Evolutionary conservation across 2,329 filamentous ascomycete genomes (phyloP).

Genomic region (Mycosphaerella sp.): DNA sequence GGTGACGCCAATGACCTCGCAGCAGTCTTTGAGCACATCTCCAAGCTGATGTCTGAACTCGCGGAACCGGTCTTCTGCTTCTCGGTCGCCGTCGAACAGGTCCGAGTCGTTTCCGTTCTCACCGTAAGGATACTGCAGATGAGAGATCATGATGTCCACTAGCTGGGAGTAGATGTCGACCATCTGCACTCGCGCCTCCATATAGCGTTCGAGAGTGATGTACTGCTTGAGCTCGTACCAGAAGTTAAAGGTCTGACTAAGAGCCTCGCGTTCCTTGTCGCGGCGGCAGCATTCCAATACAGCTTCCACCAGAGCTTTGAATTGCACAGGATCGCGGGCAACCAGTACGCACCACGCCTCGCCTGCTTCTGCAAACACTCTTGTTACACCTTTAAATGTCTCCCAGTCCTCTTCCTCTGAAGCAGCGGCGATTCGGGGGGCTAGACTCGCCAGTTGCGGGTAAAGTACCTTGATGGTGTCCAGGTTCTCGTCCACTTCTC

Average conservation of each 20-base stretch:
- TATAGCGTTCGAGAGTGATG: conserved; percentile 82
- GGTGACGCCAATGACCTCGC: conserved; percentile 88
- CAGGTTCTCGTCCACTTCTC: conserved; percentile 86
- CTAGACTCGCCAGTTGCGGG: conserved; percentile 69
- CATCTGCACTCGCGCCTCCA: conserved; percentile 68
- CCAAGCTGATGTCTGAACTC: conserved; percentile 97
- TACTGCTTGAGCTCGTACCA: conserved; percentile 99
- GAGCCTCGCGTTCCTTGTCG: conserved; percentile 83
- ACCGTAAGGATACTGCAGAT: conserved; percentile 77
- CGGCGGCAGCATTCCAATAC: conserved; percentile 85
- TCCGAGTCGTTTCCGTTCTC: conserved; percentile 65
- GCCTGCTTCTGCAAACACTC: conserved; percentile 86
- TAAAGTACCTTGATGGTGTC: conserved; percentile 75
- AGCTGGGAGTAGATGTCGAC: conserved; percentile 79
- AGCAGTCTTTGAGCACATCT: conserved; percentile 93
- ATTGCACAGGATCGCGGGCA: conserved; percentile 72
- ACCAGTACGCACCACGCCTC: conserved; percentile 93
- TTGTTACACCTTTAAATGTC: conserved; percentile 78
- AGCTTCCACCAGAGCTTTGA: conserved; percentile 77
- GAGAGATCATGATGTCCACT: conserved; percentile 86
- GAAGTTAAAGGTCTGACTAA: conserved; percentile 90
- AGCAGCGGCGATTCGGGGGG: conserved; percentile 66
- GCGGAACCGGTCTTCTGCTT: conserved; percentile 93
- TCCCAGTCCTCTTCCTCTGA: conserved; percentile 79
- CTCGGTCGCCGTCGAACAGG: conserved; percentile 89